These are phyloP conservation scores for Peronospora farinosa DNA, from an alignment of 352 stramenopile species.

Conservation along the genomic window DNA sequence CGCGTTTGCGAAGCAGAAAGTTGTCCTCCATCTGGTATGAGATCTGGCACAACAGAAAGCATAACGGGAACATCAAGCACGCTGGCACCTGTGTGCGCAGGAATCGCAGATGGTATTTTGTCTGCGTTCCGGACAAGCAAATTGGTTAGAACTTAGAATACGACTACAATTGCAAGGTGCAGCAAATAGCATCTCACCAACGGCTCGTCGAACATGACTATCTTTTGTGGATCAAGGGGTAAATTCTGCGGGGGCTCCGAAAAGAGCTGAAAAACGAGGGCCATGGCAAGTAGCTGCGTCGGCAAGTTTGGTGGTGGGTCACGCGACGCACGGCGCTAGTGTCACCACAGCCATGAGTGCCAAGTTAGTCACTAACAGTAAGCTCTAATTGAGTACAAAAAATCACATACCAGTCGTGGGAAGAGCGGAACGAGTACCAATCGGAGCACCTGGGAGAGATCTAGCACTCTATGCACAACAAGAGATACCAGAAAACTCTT, in stretches of 20 bases:
- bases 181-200: slow-evolving; percentile 43
- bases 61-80: slow-evolving; percentile 75
- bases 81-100: slow-evolving; percentile 75
- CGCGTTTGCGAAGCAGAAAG: slow-evolving; percentile 67
- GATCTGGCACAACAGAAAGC: slow-evolving; percentile 82
- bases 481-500: slow-evolving; percentile 82
- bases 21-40: slow-evolving; percentile 87
- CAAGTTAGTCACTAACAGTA: slow-evolving; percentile 1
- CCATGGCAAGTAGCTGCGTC: slow-evolving; percentile 77
- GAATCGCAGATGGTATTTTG: slow-evolving; percentile 81
- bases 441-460: slow-evolving; percentile 77
- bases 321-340: slow-evolving; percentile 53
- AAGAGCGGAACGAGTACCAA: slow-evolving; percentile 80
- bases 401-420: slow-evolving; percentile 46
- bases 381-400: background rate
- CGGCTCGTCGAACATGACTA: slow-evolving; percentile 84
- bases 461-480: slow-evolving; percentile 80
- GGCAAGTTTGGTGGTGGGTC: slow-evolving; percentile 72
- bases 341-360: slow-evolving; percentile 1
- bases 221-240: slow-evolving; percentile 65
- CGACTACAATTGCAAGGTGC: background rate
- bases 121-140: slow-evolving; percentile 33
- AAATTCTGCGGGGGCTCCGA: slow-evolving; percentile 79
- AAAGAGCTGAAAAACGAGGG: slow-evolving; percentile 79
- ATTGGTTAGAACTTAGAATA: slow-evolving; percentile 9